Evolutionary conservation across 768 basidiomycete genomes (phyloP).

Genomic region (Lepiota brunneoincarnata): DNA sequence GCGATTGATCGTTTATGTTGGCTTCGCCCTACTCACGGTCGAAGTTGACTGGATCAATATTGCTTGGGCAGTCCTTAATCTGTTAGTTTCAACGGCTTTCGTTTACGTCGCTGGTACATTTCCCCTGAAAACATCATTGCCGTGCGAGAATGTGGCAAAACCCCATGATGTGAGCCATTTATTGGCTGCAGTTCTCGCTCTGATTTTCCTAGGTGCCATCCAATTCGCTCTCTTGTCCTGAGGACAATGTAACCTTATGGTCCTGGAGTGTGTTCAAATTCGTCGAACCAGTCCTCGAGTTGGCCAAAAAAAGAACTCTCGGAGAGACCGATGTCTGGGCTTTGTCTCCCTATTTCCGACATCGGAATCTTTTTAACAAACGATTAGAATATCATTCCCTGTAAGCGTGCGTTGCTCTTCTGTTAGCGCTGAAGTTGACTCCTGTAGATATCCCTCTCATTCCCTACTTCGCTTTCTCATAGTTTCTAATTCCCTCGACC

Average conservation of each 20-base stretch:
- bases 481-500: conserved; percentile 64
- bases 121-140: conserved; percentile 44
- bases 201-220: conserved; percentile 42
- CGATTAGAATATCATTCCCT: conserved; percentile 47
- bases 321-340: conserved; percentile 57
- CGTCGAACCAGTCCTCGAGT: conserved; percentile 56
- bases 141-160: conserved; percentile 48
- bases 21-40: conserved; percentile 24
- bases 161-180: conserved; percentile 40
- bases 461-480: conserved; percentile 62
- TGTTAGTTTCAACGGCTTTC: conserved; percentile 32
- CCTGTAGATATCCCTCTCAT: conserved; percentile 46
- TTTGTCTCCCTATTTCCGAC: conserved; percentile 65
- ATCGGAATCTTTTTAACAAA: conserved; percentile 66
- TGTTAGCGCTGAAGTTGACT: neutral
- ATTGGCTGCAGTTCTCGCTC: neutral
- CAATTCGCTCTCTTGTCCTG: conserved; percentile 49
- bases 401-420: conserved; percentile 23
- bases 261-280: conserved; percentile 65
- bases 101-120: conserved; percentile 54
- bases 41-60: conserved; percentile 14
- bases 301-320: conserved; percentile 49
- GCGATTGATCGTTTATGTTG: conserved; percentile 33
- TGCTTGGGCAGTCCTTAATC: conserved; percentile 24
- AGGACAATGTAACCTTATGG: conserved; percentile 65